Evolutionary conservation across 495 filamentous ascomycete genomes (phyloP), one percentile per base, ranked within the genome.

Genomic region (Annulohypoxylon maeteangense): DNA sequence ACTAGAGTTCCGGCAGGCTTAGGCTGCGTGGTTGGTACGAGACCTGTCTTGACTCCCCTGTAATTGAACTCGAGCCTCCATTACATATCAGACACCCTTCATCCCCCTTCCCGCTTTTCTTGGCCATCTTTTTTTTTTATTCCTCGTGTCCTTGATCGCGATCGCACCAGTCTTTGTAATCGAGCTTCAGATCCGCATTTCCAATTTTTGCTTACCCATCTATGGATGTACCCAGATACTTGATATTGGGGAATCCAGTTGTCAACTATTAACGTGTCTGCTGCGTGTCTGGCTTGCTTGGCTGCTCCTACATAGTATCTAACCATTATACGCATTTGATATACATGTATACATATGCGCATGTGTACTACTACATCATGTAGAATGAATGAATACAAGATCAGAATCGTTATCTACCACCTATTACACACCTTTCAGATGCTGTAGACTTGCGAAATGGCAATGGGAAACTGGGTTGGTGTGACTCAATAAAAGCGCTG

Each of bases 111-210:
- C 44, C 59, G 34, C 40, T 64, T 66, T 72, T 64, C 59, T 62
- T 55, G 53, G 44, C 45, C 38, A 18, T 44, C 38, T 61, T 51
- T 23, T 32, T 22, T 53, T 57, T 60, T 70, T 59, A 11, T 67
- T 20, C 12, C 20, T 32, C 23, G 16, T 23, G 18, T 48, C 59
- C 59, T 68, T 12, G 59, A 71, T 71, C 63, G 63, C 63, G 68
- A 71, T 71, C 63, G 57, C 51, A 11, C 11, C 27, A 56, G 58
- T 36, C 22, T 71, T 64, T 62, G 68, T 71, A 67, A 71, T 54
- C 14, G 29, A 56, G 45, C 48, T 34, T 63, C 29, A 63, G 22
- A 31, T 57, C 58, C 31, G 6, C 51, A 57, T 54, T 14, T 59
- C 47, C 50, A 61, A 34, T 57, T 29, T 40, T 34, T 57, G 27